phyloP scores from a whole-genome alignment of 192 early-diverging fungal species.

The Paraglomus brasilianum region DNA sequence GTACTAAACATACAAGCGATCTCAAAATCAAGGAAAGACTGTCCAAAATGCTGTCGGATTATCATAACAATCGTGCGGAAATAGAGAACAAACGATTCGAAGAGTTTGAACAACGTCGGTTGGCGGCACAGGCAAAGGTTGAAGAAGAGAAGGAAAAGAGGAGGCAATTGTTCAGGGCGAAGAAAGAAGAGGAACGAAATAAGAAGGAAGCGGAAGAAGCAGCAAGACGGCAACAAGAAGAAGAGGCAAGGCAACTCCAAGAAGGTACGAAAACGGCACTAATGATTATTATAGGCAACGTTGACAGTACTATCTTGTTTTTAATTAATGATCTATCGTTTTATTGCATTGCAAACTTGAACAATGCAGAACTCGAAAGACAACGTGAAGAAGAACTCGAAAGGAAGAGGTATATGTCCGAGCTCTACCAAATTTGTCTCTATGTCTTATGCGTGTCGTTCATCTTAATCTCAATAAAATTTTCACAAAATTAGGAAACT shows the following conservation, averaged over 20 bases:
- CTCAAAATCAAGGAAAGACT: constrained; percentile 79
- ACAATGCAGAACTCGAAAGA: constrained; percentile 48
- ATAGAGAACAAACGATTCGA: constrained; percentile 60
- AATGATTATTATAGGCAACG: not conserved
- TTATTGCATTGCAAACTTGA: constrained; percentile 41
- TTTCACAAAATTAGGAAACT: constrained; percentile 35
- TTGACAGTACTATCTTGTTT: not conserved
- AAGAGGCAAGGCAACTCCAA: constrained; percentile 38
- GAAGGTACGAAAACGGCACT: constrained; percentile 7
- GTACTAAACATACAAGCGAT: constrained; percentile 66
- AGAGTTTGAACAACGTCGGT: constrained; percentile 53
- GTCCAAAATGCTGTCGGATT: constrained; percentile 79
- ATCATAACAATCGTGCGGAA: constrained; percentile 58
- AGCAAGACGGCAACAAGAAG: constrained; percentile 38
- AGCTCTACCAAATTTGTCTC: not conserved
- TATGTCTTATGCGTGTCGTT: constrained; percentile 24
- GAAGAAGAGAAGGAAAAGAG: constrained; percentile 71
- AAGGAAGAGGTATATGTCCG: constrained; percentile 40
- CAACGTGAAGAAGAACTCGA: constrained; percentile 46
- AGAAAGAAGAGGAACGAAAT: constrained; percentile 50
- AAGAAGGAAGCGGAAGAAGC: constrained; percentile 44
- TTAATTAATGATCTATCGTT: not conserved
- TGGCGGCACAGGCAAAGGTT: constrained; percentile 60
- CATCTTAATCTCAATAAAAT: constrained; percentile 31
- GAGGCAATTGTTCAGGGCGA: constrained; percentile 58